Evolutionary conservation across 306 rosid species (phyloP).

Genomic region (Vigna angularis): DNA sequence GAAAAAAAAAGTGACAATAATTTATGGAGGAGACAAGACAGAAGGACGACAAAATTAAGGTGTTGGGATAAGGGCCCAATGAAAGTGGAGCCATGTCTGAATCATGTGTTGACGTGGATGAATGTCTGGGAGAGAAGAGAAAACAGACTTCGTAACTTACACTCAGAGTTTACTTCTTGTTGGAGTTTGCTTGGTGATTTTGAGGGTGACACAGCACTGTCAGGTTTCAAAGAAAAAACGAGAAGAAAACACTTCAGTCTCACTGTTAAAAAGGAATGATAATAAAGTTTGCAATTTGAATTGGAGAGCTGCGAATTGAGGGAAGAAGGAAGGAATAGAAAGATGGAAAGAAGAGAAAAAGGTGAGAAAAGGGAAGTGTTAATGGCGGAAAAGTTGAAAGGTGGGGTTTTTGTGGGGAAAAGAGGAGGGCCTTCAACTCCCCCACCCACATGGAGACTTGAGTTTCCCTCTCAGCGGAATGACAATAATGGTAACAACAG

Average conservation of each 20-base stretch:
- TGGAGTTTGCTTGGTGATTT: conserved; percentile 23
- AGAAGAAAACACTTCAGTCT: neutral
- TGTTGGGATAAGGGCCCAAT: conserved; percentile 36
- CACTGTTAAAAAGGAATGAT: neutral
- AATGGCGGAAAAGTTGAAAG: conserved; percentile 58
- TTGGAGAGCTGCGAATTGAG: conserved; percentile 5
- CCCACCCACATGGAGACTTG: conserved; percentile 80
- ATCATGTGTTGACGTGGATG: conserved; percentile 48
- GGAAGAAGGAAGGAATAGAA: neutral
- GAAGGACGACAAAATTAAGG: conserved; percentile 37
- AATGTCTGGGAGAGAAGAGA: neutral
- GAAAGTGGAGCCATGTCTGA: conserved; percentile 23
- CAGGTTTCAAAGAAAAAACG: conserved; percentile 7
- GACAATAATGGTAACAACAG: neutral
- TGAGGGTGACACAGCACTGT: conserved; percentile 18
- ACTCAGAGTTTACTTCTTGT: conserved; percentile 38
- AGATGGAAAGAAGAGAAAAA: conserved; percentile 35
- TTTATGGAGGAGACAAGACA: conserved; percentile 38
- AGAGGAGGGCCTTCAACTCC: conserved; percentile 67
- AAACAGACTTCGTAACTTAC: conserved; percentile 21
- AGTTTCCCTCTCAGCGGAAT: conserved; percentile 42
- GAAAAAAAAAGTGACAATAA: conserved; percentile 2
- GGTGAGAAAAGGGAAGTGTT: conserved; percentile 45
- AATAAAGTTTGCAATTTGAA: conserved; percentile 45
- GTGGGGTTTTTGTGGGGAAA: conserved; percentile 51